Base-by-base conservation (phyloP, 371 early-diverging fungal species). In the Coemansia sp. region DNA sequence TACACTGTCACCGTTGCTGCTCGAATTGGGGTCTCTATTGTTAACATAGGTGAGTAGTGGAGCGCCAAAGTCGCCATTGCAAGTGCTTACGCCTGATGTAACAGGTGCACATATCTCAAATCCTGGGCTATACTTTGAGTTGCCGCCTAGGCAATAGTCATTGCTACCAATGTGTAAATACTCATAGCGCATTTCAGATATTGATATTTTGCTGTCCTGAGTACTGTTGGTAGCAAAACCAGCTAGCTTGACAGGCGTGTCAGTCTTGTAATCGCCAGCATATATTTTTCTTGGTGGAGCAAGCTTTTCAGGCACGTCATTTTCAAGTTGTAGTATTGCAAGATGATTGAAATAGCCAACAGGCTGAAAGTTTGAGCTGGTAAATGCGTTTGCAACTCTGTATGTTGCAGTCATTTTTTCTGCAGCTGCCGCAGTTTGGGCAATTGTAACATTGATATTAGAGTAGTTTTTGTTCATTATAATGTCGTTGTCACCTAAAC, bases 201-300 rank as follows among this genome's bases (percentile, higher is more conserved):
- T 56, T n/a, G 29, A 29, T 16, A 56, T 21, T 18, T 56, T 16
- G 37, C 56, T 56, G 14, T 56, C n/a, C 7, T 18, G 21, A 5
- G 56, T 56, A 34, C 34, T 31, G 8, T 56, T 56, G 5, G 56
- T 56, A 21, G 56, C 56, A 56, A 56, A 56, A 4, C 56, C 56
- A 10, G 22, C 56, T 8, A 56, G 37, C 56, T 56, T 56, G 11
- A 56, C n/a, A 8, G 14, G n/a, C 8, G 29, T 27, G 10, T 21
- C 34, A 8, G 31, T 18, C 5, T 22, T 34, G 13, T 31, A 56
- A 13, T 56, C 56, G 2, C 56, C 56, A 2, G 56, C 56, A 18
- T 56, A 56, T 34, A 56, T 56, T 21, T 56, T 56, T n/a, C 31
- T 56, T 6, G 56, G 56, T 27, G 5, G 24, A 21, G 56, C 56